A percentile compares a stretch with the other conserved stretches of the same genome.
These are phyloP conservation scores for Angophora floribunda DNA, from an alignment of 345 rosid genomes.

Conservation along the genomic window DNA sequence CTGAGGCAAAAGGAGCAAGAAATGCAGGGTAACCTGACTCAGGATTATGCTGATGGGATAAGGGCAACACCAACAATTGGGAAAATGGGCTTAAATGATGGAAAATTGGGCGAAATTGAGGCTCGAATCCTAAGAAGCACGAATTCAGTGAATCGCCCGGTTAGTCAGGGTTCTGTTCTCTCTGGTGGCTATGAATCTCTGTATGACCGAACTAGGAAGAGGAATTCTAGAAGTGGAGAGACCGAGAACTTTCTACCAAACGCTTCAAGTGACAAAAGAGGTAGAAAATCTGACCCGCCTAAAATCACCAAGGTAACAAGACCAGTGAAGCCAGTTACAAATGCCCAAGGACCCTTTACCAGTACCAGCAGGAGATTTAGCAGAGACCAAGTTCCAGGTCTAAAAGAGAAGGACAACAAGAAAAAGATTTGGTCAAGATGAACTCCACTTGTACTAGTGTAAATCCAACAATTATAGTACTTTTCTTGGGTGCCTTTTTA, in stretches of 20 bases:
- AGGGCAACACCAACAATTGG: slow-evolving; percentile 43
- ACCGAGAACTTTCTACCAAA: slow-evolving; percentile 41
- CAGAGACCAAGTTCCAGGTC: slow-evolving; percentile 43
- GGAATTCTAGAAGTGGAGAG: slow-evolving; percentile 65
- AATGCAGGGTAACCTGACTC: slow-evolving; percentile 19
- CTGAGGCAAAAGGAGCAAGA: slow-evolving; percentile 63
- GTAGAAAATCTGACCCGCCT: slow-evolving; percentile 80
- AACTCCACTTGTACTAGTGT: neutral
- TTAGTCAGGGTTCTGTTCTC: slow-evolving; percentile 24
- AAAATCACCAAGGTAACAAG: slow-evolving; percentile 38
- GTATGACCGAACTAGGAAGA: slow-evolving; percentile 45
- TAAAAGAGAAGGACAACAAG: slow-evolving; percentile 57
- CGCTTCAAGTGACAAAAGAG: slow-evolving; percentile 37
- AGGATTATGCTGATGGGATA: slow-evolving; percentile 18
- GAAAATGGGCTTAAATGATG: slow-evolving; percentile 31
- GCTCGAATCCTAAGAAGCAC: slow-evolving; percentile 53
- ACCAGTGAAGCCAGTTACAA: slow-evolving; percentile 28
- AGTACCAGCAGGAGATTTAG: slow-evolving; percentile 32
- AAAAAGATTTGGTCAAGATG: slow-evolving; percentile 76
- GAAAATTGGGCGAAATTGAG: slow-evolving; percentile 33
- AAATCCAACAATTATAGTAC: neutral
- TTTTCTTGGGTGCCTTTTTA: neutral
- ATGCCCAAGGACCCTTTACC: slow-evolving; percentile 20
- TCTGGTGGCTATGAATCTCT: slow-evolving; percentile 21
- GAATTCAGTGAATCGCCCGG: slow-evolving; percentile 37